Evolutionary conservation across 768 basidiomycete species (phyloP), one percentile per base, ranked within the genome.

Genomic region (Phlebiopsis gigantea): DNA sequence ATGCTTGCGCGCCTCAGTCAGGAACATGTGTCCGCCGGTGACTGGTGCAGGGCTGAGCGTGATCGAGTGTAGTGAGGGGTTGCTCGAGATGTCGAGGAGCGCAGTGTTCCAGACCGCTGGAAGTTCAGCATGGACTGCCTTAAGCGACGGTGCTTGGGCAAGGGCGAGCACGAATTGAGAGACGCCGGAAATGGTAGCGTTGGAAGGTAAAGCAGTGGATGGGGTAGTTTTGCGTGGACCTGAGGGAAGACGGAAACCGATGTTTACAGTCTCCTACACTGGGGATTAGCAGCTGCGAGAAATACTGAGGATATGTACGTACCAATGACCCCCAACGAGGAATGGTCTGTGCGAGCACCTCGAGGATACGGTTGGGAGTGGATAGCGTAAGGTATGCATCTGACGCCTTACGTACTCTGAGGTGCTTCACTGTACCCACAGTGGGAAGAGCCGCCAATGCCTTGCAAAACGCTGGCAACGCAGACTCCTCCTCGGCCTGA

Each of bases 41-140:
- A n/a, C n/a, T n/a, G n/a, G n/a, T 45, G 21, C 31, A 5, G 57
- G 62, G 44, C 65, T 55, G 53, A 73, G 66, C 15, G 60, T 51
- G 62, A 85, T 76, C 44, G 76, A 73, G 60, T 79, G 72, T 49
- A 85, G 72, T 1, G 68, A 55, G 0, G 77, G 75, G 67, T 85
- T 85, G 6, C 64, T 55, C 21, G 66, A 62, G 44, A 69, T 65
- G 62, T 75, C 61, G 56, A 82, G 75, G 55, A 85, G 74, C 14
- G 78, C 62, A 44, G 75, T 71, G 67, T 80, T 83, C 85, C 84
- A 86, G 0, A 84, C 70, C 4, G 77, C 74, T 1, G 85, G 85
- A 5, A 84, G 70, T 45, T 78, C 74, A 0, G 84, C 80, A 56
- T 74, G 70, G 52, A 87, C 73, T 1, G 72, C 75, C 60, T 74